These are phyloP conservation scores for Beta lomatogona DNA, from an alignment of 179 eudicot species.

Conservation along the genomic window DNA sequence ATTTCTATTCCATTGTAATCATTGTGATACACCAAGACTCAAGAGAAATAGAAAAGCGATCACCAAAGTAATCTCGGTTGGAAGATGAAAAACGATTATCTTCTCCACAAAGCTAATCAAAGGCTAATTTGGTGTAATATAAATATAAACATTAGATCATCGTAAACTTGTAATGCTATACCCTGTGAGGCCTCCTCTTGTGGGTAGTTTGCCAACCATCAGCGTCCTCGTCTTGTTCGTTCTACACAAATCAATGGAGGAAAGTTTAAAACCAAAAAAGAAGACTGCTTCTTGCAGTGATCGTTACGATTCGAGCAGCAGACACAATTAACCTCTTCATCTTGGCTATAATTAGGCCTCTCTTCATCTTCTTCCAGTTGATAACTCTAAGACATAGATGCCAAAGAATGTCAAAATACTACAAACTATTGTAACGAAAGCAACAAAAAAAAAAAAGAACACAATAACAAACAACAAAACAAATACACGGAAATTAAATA, in stretches of 20 bases:
- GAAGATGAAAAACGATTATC: not conserved
- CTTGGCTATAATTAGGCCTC: slow-evolving; percentile 32
- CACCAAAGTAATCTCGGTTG: not conserved
- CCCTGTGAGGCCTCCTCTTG: slow-evolving; percentile 62
- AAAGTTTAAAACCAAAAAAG: not conserved
- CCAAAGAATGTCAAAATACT: not conserved
- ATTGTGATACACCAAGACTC: not conserved
- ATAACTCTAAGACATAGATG: slow-evolving; percentile 36
- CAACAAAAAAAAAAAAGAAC: too few relatives aligned
- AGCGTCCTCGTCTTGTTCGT: slow-evolving; percentile 35
- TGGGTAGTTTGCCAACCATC: slow-evolving; percentile 58
- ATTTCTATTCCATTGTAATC: not conserved
- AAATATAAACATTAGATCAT: not conserved
- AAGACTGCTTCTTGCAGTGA: not conserved
- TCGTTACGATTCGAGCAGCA: not conserved
- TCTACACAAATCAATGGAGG: slow-evolving; percentile 39
- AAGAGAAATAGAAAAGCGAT: not conserved
- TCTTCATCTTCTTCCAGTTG: slow-evolving; percentile 32
- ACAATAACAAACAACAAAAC: too few relatives aligned
- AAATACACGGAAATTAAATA: too few relatives aligned
- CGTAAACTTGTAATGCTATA: slow-evolving; percentile 11
- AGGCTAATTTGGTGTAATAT: not conserved
- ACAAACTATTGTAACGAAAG: too few relatives aligned
- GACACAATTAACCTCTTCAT: slow-evolving; percentile 34
- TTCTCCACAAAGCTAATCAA: not conserved